Conservation (phyloP, 1,139 yeast genomes). For the Magnusiomyces paraingens region DNA sequence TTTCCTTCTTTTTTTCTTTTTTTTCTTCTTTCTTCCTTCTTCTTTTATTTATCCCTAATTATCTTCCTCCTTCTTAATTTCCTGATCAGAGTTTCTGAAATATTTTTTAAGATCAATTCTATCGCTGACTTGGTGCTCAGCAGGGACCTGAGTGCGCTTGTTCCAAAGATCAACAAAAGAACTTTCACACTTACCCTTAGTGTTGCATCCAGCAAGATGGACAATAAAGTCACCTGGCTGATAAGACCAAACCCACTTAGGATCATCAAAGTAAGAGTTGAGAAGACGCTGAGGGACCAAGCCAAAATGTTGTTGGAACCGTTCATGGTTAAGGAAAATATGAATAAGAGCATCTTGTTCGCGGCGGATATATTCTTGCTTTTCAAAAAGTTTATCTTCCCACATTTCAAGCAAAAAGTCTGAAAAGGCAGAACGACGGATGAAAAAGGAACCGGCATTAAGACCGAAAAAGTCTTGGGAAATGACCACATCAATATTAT, state of each 20-base stretch:
- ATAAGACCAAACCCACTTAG: conserved; percentile 21
- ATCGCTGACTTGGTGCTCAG: not conserved
- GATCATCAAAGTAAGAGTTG: conserved; percentile 27
- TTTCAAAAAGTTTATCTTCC: conserved; percentile 21
- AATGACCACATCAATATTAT: conserved; percentile 25
- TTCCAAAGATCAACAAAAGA: conserved; percentile 1
- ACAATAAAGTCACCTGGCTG: conserved; percentile 26
- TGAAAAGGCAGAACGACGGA: conserved; percentile 27
- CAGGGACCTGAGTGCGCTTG: conserved; percentile 1
- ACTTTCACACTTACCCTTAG: conserved; percentile 8
- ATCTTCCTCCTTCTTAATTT: conserved; percentile 1
- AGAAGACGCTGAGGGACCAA: conserved; percentile 33
- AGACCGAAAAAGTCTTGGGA: conserved; percentile 31
- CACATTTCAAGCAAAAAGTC: conserved; percentile 23
- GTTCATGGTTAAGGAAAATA: conserved; percentile 21
- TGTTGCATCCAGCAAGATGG: conserved; percentile 27
- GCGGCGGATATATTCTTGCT: conserved; percentile 15
- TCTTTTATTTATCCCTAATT: conserved; percentile 3
- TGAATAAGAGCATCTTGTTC: conserved; percentile 23
- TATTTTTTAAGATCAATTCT: conserved; percentile 1
- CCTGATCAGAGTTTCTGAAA: conserved; percentile 3
- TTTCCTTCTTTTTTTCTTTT: not conserved
- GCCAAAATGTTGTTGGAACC: conserved; percentile 29
- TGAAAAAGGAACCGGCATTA: conserved; percentile 36
- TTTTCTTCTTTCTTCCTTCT: conserved; percentile 2